A percentile compares a stretch with the other conserved stretches of the same genome.
Conservation (phyloP, 176 grass and related monocot genomes). For the Ensete ventricosum region DNA sequence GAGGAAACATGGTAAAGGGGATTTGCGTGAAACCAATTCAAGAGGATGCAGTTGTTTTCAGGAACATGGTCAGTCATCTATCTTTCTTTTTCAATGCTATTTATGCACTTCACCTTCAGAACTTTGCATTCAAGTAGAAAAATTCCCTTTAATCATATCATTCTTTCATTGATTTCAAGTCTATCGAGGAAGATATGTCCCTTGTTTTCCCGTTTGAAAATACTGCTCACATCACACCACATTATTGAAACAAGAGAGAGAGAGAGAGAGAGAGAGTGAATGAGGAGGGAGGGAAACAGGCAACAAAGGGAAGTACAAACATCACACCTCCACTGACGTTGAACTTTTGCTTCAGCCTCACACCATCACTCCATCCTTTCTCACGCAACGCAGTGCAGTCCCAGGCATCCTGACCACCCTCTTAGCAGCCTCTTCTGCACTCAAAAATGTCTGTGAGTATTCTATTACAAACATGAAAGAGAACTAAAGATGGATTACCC, state of each 20-base stretch:
- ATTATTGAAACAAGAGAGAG: too few species aligned
- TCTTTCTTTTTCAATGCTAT: slow-evolving; percentile 1
- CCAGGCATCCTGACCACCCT: slow-evolving; percentile 55
- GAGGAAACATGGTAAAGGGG: slow-evolving; percentile 53
- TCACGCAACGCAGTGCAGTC: slow-evolving; percentile 49
- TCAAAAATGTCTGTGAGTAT: not conserved
- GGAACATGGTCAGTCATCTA: slow-evolving; percentile 59
- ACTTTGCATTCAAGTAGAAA: too few species aligned
- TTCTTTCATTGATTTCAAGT: too few species aligned
- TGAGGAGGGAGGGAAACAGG: too few species aligned
- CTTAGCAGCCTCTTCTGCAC: slow-evolving; percentile 39
- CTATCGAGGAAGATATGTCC: too few species aligned
- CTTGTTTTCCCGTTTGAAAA: too few species aligned
- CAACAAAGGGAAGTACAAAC: too few species aligned
- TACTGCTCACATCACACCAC: not conserved
- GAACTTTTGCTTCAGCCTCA: too few species aligned
- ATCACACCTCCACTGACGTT: too few species aligned
- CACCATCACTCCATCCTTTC: not conserved
- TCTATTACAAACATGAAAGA: not conserved
- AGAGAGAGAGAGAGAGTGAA: too few species aligned
- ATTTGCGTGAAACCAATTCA: slow-evolving; percentile 75
- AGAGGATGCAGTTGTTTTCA: slow-evolving; percentile 85
- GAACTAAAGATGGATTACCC: slow-evolving; percentile 21
- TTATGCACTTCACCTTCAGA: not conserved
- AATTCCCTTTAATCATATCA: too few species aligned